phyloP scores from a whole-genome alignment of 2,329 filamentous ascomycete genomes.

The Xylariaceae sp. region DNA sequence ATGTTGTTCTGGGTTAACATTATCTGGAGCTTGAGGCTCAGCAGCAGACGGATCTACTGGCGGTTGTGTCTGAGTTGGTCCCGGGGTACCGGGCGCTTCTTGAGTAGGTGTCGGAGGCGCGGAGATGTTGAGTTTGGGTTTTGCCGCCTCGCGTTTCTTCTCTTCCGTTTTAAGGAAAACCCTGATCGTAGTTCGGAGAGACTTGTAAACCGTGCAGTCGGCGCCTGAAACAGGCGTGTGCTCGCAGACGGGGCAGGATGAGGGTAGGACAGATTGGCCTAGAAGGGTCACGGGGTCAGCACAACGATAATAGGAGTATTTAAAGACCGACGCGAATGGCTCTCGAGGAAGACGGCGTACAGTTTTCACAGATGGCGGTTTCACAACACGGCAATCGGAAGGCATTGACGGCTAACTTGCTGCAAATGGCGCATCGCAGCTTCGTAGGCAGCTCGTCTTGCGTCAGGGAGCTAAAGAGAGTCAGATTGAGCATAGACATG shows the following conservation, averaged over 20 bases:
- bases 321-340: conserved; percentile 8
- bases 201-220: conserved; percentile 84
- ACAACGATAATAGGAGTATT: conserved; percentile 3
- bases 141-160: conserved; percentile 72
- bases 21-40: conserved; percentile 14
- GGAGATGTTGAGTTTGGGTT: conserved; percentile 43
- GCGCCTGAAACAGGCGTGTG: conserved; percentile 82
- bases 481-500: conserved; percentile 5
- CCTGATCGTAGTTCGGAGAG: conserved; percentile 84
- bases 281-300: conserved; percentile 8
- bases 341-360: conserved; percentile 46
- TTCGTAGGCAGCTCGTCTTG: conserved; percentile 92
- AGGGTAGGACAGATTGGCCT: conserved; percentile 72
- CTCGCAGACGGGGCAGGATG: conserved; percentile 86
- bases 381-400: conserved; percentile 93
- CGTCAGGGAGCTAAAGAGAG: conserved; percentile 57
- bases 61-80: conserved; percentile 30
- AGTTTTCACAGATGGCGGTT: conserved; percentile 85
- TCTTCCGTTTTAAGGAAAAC: conserved; percentile 87
- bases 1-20: conserved; percentile 14
- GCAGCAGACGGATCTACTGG: conserved; percentile 22
- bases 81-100: conserved; percentile 36
- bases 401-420: conserved; percentile 82
- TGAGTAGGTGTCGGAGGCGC: conserved; percentile 41
- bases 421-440: conserved; percentile 90